These are phyloP conservation scores for Dioszegia hungarica DNA, from an alignment of 768 basidiomycete species.

Conservation along the genomic window DNA sequence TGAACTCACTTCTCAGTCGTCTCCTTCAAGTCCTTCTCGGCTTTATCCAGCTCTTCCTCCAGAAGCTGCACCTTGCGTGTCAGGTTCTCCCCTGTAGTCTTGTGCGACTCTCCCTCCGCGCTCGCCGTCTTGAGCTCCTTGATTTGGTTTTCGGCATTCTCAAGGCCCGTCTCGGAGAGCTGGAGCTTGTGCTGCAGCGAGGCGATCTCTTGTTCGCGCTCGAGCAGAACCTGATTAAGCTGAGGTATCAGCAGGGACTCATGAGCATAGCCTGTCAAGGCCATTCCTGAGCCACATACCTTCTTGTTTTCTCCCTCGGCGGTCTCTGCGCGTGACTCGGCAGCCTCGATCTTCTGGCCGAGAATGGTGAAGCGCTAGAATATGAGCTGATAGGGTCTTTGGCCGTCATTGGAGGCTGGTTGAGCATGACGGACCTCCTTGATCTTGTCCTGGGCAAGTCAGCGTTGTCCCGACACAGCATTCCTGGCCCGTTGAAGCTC, in stretches of 20 bases:
- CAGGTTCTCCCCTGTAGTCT: conserved; percentile 67
- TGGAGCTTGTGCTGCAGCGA: conserved; percentile 70
- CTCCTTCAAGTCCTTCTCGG: conserved; percentile 95
- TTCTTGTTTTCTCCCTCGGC: conserved; percentile 80
- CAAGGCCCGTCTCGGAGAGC: conserved; percentile 62
- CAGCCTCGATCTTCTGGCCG: conserved; percentile 73
- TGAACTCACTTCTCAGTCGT: conserved; percentile 78
- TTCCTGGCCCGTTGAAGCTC: not conserved
- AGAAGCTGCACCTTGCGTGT: conserved; percentile 79
- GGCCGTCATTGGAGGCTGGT: not conserved
- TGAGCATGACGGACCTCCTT: conserved; percentile 48
- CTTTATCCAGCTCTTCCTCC: conserved; percentile 90
- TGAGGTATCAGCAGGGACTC: conserved; percentile 18
- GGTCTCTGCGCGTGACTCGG: conserved; percentile 74
- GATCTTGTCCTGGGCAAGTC: conserved; percentile 52
- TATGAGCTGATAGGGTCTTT: not conserved
- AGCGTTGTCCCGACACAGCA: conserved; percentile 1
- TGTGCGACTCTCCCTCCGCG: conserved; percentile 66
- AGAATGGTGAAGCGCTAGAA: conserved; percentile 36
- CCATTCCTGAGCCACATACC: conserved; percentile 15
- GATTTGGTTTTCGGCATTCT: conserved; percentile 66
- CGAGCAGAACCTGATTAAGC: conserved; percentile 65
- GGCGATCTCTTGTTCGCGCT: conserved; percentile 77
- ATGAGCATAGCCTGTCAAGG: not conserved
- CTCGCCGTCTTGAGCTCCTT: conserved; percentile 61